A percentile compares a stretch with the other conserved stretches of the same genome.
phyloP scores from a whole-genome alignment of 1,284 basidiomycete species.

The Megacollybia platyphylla region DNA sequence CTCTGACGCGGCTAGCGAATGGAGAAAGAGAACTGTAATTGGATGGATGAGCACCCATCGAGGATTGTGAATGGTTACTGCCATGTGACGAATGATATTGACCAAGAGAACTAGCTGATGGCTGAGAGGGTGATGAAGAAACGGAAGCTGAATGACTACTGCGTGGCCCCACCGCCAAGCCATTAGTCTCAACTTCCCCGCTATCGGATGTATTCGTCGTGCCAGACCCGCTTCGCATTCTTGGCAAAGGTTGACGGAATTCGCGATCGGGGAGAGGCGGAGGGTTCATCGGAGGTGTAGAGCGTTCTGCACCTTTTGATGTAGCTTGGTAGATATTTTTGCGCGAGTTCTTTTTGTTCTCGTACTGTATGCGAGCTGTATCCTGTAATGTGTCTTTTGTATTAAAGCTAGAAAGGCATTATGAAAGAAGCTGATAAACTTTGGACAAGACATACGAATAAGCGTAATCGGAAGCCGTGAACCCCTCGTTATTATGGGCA shows the following conservation, averaged over 20 bases:
- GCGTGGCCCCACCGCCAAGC: slow-evolving; percentile 19
- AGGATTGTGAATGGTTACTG: slow-evolving; percentile 29
- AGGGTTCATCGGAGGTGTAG: slow-evolving; percentile 20
- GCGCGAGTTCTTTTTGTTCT: slow-evolving; percentile 64
- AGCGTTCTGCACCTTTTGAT: slow-evolving; percentile 47
- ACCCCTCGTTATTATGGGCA: slow-evolving; percentile 81
- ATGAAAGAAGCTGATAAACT: slow-evolving; percentile 5
- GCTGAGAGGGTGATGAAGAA: slow-evolving; percentile 44
- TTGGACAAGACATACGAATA: slow-evolving; percentile 54
- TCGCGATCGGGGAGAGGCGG: slow-evolving; percentile 25
- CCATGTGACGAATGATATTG: slow-evolving; percentile 15
- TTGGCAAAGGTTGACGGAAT: slow-evolving; percentile 19
- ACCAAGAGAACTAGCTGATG: slow-evolving; percentile 23
- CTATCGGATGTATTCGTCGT: slow-evolving; percentile 65
- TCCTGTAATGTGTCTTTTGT: slow-evolving; percentile 68
- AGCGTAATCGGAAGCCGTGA: slow-evolving; percentile 85
- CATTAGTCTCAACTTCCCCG: slow-evolving; percentile 42
- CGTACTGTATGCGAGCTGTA: slow-evolving; percentile 61
- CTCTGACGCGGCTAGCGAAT: slow-evolving; percentile 63
- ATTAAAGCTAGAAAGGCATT: slow-evolving; percentile 31
- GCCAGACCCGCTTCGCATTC: slow-evolving; percentile 70
- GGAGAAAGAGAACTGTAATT: slow-evolving; percentile 45
- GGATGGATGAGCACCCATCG: slow-evolving; percentile 13
- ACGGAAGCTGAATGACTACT: slow-evolving; percentile 38
- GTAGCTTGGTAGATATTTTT: slow-evolving; percentile 57